Conservation (phyloP, 805 yeast genomes). For the Brettanomyces sp. region DNA sequence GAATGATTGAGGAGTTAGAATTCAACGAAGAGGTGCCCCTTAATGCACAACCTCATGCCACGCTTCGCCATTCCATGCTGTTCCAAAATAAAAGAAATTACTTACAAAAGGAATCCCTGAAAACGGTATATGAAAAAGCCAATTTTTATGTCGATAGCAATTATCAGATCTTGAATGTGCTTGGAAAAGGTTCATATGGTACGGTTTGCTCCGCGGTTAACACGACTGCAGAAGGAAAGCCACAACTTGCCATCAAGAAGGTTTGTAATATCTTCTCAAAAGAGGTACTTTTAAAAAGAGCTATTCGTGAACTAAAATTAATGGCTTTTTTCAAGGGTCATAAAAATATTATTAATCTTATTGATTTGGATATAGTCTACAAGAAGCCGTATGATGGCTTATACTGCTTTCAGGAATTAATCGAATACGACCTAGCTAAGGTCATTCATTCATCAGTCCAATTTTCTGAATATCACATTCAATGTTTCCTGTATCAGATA, state of each 20-base stretch:
- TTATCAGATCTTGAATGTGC: slow-evolving; percentile 45
- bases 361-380: slow-evolving; percentile 66
- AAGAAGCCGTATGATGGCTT: slow-evolving; percentile 71
- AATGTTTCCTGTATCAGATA: slow-evolving; percentile 68
- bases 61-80: not conserved
- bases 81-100: not conserved
- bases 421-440: slow-evolving; percentile 71
- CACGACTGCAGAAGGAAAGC: slow-evolving; percentile 27
- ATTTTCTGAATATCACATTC: slow-evolving; percentile 77
- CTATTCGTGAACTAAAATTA: slow-evolving; percentile 72
- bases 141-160: slow-evolving; percentile 55
- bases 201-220: slow-evolving; percentile 72
- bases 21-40: too few relatives aligned
- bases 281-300: slow-evolving; percentile 64
- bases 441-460: slow-evolving; percentile 74
- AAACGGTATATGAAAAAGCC: slow-evolving; percentile 35
- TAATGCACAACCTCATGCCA: too few relatives aligned
- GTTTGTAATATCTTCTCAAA: slow-evolving; percentile 60
- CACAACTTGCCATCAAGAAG: slow-evolving; percentile 67
- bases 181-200: slow-evolving; percentile 86
- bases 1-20: too few relatives aligned
- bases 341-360: slow-evolving; percentile 62
- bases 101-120: not conserved
- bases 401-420: slow-evolving; percentile 80
- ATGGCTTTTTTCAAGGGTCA: slow-evolving; percentile 83